phyloP scores from a whole-genome alignment of 352 stramenopile species.

The Phytophthora sp. region DNA sequence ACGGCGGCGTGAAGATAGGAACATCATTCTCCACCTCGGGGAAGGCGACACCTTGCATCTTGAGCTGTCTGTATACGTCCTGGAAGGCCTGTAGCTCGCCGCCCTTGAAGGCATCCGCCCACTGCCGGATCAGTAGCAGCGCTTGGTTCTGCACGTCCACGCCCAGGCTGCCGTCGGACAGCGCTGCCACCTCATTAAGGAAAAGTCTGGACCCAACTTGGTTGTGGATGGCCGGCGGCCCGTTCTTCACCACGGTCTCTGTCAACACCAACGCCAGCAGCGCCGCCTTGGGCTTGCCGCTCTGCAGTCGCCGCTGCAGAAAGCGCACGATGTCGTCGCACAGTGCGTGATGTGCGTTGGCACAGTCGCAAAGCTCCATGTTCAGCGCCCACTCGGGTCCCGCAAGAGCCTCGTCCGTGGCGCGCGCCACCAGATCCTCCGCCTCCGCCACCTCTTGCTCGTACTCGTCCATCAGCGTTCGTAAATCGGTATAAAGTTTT shows the following conservation, averaged over 20 bases:
- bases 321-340: constrained; percentile 69
- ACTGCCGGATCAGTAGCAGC: constrained; percentile 82
- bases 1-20: constrained; percentile 75
- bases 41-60: constrained; percentile 76
- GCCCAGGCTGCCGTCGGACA: constrained; percentile 69
- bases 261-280: constrained; percentile 68
- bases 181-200: constrained; percentile 66
- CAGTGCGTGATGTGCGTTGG: constrained; percentile 49
- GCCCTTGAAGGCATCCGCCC: constrained; percentile 71
- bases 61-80: constrained; percentile 79
- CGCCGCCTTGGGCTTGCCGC: constrained; percentile 44
- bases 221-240: constrained; percentile 55
- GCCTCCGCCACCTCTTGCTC: constrained; percentile 44
- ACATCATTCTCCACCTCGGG: constrained; percentile 71
- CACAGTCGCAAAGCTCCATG: constrained; percentile 72
- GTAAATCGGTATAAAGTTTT: no score
- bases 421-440: constrained; percentile 57
- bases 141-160: constrained; percentile 82
- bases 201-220: constrained; percentile 69
- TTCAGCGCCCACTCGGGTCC: constrained; percentile 79
- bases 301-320: constrained; percentile 68
- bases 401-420: constrained; percentile 56
- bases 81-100: constrained; percentile 63
- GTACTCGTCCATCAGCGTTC: constrained; percentile 61
- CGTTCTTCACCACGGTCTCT: constrained; percentile 85